phyloP scores from a whole-genome alignment of 2,329 filamentous ascomycete species.

The Septoria linicola region DNA sequence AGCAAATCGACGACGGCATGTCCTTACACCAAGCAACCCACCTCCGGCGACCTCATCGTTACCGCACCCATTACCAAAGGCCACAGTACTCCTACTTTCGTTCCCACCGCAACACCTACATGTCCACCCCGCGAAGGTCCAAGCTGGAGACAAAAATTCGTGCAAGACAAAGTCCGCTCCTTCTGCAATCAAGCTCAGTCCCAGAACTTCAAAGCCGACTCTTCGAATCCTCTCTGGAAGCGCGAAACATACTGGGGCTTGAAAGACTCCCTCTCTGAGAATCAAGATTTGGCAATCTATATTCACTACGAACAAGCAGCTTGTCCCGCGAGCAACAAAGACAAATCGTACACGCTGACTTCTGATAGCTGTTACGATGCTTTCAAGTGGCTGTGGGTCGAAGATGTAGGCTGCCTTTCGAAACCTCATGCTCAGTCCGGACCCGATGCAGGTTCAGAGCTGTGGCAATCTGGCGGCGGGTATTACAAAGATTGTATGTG shows the following conservation, averaged over 20 bases:
- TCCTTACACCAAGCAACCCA: too few relatives aligned
- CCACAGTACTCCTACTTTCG: slow-evolving; percentile 2
- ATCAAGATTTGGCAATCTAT: not conserved
- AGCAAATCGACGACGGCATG: too few relatives aligned
- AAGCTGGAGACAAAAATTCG: not conserved
- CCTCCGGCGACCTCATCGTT: too few relatives aligned
- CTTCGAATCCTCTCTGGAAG: not conserved
- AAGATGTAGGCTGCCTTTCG: too few relatives aligned
- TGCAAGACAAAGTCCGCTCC: not conserved
- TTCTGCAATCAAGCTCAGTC: not conserved
- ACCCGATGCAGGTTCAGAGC: too few relatives aligned
- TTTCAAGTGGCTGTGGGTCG: not conserved
- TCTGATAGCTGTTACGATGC: slow-evolving; percentile 2
- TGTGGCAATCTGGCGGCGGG: too few relatives aligned
- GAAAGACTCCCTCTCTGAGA: not conserved
- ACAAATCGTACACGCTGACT: not conserved
- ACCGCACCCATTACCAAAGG: slow-evolving; percentile 3
- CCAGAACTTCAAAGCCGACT: not conserved
- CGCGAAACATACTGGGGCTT: not conserved
- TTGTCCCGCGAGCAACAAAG: not conserved
- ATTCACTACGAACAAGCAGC: slow-evolving; percentile 12
- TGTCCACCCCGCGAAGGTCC: not conserved
- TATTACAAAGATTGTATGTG: slow-evolving; percentile 9
- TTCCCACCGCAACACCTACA: not conserved
- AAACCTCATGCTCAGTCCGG: too few relatives aligned